These are phyloP conservation scores for Sambucus nigra DNA, from an alignment of 129 eudicot genomes.

Conservation along the genomic window DNA sequence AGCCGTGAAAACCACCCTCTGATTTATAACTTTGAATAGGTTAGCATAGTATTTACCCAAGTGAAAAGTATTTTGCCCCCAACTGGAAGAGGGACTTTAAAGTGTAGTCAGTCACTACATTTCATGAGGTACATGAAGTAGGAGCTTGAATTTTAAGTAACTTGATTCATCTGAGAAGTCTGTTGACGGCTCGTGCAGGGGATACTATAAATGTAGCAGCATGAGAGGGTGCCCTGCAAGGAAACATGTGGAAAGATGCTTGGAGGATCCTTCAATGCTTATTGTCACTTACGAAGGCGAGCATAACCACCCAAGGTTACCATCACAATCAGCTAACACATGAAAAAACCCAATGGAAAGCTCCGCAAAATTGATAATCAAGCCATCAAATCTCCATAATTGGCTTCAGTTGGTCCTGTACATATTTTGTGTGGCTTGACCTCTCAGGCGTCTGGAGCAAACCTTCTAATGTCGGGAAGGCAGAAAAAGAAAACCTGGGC, in stretches of 20 bases:
- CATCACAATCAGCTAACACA: conserved; percentile 71
- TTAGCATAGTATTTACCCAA: too few relatives aligned
- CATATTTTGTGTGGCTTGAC: conserved; percentile 19
- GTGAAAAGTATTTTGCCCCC: not conserved
- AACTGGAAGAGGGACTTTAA: too few relatives aligned
- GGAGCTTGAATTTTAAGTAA: not conserved
- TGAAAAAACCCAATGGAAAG: conserved; percentile 20
- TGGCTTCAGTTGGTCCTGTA: conserved; percentile 22
- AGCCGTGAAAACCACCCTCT: not conserved
- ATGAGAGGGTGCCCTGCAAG: conserved; percentile 99
- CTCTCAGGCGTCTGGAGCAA: conserved; percentile 17
- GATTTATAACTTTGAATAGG: too few relatives aligned
- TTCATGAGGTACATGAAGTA: not conserved
- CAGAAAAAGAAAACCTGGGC: not conserved
- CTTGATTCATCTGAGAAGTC: conserved; percentile 3
- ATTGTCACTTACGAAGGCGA: conserved; percentile 97
- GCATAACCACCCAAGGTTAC: conserved; percentile 77
- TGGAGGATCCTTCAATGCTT: conserved; percentile 89
- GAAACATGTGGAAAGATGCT: conserved; percentile 89
- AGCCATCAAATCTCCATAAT: not conserved
- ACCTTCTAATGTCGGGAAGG: conserved; percentile 8
- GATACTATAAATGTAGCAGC: conserved; percentile 97
- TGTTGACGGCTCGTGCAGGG: conserved; percentile 46
- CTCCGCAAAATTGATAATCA: conserved; percentile 4
- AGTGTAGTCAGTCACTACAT: not conserved